These are phyloP conservation scores for Metschnikowia kofuensis DNA, from an alignment of 805 yeast genomes.

Conservation along the genomic window DNA sequence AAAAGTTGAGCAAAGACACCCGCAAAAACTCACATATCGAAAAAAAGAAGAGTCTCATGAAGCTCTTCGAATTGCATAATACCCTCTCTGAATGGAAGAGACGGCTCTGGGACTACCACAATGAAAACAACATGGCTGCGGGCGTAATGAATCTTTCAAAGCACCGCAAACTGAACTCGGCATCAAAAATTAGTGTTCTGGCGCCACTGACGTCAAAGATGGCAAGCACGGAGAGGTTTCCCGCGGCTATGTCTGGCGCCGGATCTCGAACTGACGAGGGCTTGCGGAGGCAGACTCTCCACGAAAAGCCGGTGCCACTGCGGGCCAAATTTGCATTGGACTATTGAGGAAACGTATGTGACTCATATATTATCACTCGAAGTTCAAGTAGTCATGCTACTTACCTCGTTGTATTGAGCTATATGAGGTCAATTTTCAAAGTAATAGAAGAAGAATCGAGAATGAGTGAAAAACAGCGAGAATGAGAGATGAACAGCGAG, in stretches of 20 bases:
- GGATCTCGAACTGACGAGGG: background rate
- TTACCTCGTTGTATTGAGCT: no score
- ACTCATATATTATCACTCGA: no score
- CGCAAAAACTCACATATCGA: slow-evolving; percentile 13
- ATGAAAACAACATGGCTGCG: slow-evolving; percentile 29
- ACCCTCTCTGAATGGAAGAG: slow-evolving; percentile 54
- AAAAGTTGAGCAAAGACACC: slow-evolving; percentile 10
- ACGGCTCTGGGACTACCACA: slow-evolving; percentile 48
- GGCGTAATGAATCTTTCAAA: slow-evolving; percentile 37
- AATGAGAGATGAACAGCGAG: no score
- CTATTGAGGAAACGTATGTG: background rate
- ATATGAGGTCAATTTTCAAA: no score
- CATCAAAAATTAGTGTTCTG: slow-evolving; percentile 7
- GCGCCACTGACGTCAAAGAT: slow-evolving; percentile 10
- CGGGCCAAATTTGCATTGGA: slow-evolving; percentile 9
- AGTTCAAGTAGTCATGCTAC: no score
- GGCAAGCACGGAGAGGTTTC: slow-evolving; percentile 5
- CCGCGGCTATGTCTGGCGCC: background rate
- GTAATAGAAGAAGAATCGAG: no score
- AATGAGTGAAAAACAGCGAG: no score
- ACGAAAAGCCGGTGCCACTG: background rate
- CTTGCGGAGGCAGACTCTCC: background rate
- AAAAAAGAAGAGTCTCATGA: slow-evolving; percentile 25
- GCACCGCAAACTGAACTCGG: slow-evolving; percentile 29
- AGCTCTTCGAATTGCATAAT: slow-evolving; percentile 49